Conservation (phyloP, 768 basidiomycete genomes). For the Rossbeevera mucosa region DNA sequence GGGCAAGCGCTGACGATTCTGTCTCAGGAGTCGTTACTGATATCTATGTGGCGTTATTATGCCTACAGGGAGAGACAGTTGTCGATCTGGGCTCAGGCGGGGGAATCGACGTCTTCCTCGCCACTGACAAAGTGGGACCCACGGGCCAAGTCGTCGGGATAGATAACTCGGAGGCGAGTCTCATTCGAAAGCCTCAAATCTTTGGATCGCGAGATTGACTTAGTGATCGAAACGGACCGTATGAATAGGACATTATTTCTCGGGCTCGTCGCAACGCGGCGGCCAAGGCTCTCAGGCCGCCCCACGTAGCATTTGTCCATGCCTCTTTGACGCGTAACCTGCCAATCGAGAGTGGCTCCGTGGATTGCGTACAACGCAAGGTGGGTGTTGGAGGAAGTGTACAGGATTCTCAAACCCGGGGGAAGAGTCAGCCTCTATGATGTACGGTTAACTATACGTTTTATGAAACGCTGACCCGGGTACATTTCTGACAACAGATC, state of each 20-base stretch:
- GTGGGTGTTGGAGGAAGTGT: constrained; percentile 43
- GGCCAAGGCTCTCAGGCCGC: constrained; percentile 39
- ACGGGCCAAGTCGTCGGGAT: constrained; percentile 50
- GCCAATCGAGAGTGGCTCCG: constrained; percentile 43
- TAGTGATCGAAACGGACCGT: not conserved
- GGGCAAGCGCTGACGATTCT: constrained; percentile 31
- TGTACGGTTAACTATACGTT: constrained; percentile 29
- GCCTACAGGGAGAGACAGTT: constrained; percentile 48
- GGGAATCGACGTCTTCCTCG: constrained; percentile 53
- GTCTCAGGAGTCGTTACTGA: not conserved
- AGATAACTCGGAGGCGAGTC: constrained; percentile 45
- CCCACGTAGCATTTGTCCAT: constrained; percentile 47
- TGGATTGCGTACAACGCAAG: constrained; percentile 47
- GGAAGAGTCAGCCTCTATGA: constrained; percentile 52
- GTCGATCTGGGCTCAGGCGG: constrained; percentile 56
- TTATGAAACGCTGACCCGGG: not conserved
- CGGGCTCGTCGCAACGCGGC: constrained; percentile 45
- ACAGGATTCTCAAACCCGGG: constrained; percentile 51
- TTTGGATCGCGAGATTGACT: not conserved
- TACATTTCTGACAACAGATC: constrained; percentile 32
- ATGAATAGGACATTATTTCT: constrained; percentile 46
- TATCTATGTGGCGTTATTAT: not conserved
- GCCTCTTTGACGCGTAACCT: constrained; percentile 39
- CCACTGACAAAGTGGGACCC: constrained; percentile 46
- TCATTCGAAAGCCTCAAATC: not conserved